Base-by-base conservation (phyloP, 2,329 filamentous ascomycete species). In the Venturia aucupariae region DNA sequence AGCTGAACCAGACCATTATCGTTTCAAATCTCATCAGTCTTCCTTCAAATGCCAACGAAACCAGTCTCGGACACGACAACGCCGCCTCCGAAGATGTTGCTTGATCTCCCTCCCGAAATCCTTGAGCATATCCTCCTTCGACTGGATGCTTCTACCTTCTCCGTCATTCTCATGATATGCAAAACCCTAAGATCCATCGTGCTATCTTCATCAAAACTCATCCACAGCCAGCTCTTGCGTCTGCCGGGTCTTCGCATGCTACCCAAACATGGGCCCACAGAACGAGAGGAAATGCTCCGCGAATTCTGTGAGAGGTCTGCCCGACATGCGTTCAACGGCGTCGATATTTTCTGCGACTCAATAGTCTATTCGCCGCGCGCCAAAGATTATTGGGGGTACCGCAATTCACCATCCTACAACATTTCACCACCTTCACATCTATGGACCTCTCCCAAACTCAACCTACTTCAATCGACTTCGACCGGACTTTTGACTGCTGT, bases 121-220 rank as follows among this genome's bases (percentile, higher is more conserved):
- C 62, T 63, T 30, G 62, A 57, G 30, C 27, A 54, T 19, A 42
- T 63, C 19, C 62, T 63, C 32, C 32, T 57, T 17, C 32, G 19
- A 38, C 15, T 63, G 32, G 41, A 46, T 41, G 42, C 62, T 24
- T 32, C 35, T 42, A 55, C 27, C 46, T 63, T 63, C 19, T 54
- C 62, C 17, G 27, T 54, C 46, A 59, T 59, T 32, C 39, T 63
- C 17, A 63, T 63, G 62, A 63, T 46, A 38, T 63, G 46, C 62
- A 54, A 63, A n/a, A 30, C 62, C 27, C 22, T 63, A 15, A 27
- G 62, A 17, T 35, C 44, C 4, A 39, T 24, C 22, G 51, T 63
- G n/a, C 35, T 41, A 22, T 38, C 62, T 13, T 54, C 46, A 22
- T 51, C 44, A n/a, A 63, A 63, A 51, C 27, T 63, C 24, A 46